phyloP scores from a whole-genome alignment of 2,329 filamentous ascomycete genomes.

The Cladophialophora chaetospira region DNA sequence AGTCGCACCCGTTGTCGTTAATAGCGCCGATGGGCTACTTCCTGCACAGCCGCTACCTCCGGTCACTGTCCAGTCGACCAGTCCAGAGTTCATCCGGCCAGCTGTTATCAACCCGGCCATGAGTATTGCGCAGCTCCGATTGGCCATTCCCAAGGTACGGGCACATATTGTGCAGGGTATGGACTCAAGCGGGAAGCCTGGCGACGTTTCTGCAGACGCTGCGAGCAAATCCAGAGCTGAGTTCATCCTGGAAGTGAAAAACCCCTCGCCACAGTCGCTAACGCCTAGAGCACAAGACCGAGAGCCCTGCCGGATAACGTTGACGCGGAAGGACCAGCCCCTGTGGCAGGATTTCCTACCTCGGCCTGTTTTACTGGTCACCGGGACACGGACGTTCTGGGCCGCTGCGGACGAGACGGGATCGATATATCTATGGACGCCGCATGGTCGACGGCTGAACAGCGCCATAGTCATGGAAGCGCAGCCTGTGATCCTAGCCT shows the following conservation, averaged over 20 bases:
- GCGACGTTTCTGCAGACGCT: conserved; percentile 40
- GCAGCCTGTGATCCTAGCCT: conserved; percentile 91
- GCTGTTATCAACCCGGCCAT: conserved; percentile 83
- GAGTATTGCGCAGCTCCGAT: conserved; percentile 76
- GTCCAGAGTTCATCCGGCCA: conserved; percentile 82
- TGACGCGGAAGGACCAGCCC: conserved; percentile 75
- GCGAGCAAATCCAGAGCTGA: conserved; percentile 63
- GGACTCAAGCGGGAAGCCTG: conserved; percentile 55
- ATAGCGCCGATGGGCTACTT: conserved; percentile 75
- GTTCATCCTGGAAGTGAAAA: conserved; percentile 83
- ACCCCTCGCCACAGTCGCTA: conserved; percentile 65
- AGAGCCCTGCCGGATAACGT: conserved; percentile 81
- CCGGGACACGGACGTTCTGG: conserved; percentile 90
- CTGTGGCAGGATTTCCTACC: conserved; percentile 96
- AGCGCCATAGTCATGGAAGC: conserved; percentile 86
- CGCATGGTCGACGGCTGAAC: conserved; percentile 80
- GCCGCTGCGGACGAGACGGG: conserved; percentile 92
- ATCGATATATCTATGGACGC: conserved; percentile 86
- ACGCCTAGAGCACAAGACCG: conserved; percentile 64
- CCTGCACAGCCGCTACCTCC: conserved; percentile 67
- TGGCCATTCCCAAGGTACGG: conserved; percentile 85
- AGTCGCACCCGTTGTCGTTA: conserved; percentile 72
- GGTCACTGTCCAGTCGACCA: conserved; percentile 64
- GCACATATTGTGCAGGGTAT: conserved; percentile 79
- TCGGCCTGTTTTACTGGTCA: conserved; percentile 81